Conservation (phyloP, 2,329 filamentous ascomycete genomes). For the Colletotrichum lini region DNA sequence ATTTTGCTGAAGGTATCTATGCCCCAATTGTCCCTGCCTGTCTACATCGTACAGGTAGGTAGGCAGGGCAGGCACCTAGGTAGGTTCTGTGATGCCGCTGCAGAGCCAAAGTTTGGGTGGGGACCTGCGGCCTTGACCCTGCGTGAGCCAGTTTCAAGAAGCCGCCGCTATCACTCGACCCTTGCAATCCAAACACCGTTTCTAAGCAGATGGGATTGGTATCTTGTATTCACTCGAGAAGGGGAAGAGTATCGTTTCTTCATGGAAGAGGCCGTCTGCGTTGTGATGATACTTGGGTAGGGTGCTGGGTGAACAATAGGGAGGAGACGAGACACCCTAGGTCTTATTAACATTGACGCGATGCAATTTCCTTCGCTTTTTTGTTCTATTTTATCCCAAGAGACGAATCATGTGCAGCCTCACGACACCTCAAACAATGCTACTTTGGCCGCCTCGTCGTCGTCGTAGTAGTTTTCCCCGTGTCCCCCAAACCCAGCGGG, state of each 20-base stretch:
- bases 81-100: neutral
- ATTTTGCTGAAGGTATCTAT: neutral
- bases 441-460: constrained; percentile 6
- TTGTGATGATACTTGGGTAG: too few relatives aligned
- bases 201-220: constrained; percentile 8
- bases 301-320: too few relatives aligned
- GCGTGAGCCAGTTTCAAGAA: constrained; percentile 42
- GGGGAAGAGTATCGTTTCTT: too few relatives aligned
- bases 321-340: neutral
- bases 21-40: too few relatives aligned
- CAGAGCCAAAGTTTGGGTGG: constrained; percentile 28
- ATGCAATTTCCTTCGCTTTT: neutral
- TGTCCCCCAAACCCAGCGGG: neutral
- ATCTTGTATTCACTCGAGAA: neutral
- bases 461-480: neutral
- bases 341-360: neutral
- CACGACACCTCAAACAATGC: neutral
- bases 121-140: constrained; percentile 32
- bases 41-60: too few relatives aligned
- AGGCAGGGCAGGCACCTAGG: constrained; percentile 1
- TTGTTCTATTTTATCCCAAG: too few relatives aligned
- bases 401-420: constrained; percentile 2
- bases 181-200: constrained; percentile 33
- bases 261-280: too few relatives aligned
- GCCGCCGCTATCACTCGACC: constrained; percentile 32